Evolutionary conservation across 352 stramenopile species (phyloP), one percentile per base, ranked within the genome.

Genomic region (Phytophthora chlamydospora): DNA sequence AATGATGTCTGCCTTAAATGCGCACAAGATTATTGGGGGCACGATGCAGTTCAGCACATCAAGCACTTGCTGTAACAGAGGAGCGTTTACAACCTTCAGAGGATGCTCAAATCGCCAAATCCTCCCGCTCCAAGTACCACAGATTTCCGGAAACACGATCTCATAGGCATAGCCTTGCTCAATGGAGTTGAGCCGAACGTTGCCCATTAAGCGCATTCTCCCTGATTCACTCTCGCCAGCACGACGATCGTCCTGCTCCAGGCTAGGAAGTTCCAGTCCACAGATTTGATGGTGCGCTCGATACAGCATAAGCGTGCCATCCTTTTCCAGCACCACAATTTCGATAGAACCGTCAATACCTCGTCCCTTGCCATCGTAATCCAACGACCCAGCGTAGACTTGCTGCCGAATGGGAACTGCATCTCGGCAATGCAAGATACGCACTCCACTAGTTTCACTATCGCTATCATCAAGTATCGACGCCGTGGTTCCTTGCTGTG

Each of bases 51-150:
- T 56, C 32, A 88, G 36, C 4, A 80, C 68, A 4, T 35, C 19
- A 39, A 83, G 77, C 14, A 65, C 68, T 57, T 67, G 59, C 27
- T 78, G 48, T 35, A 82, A 42, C 24, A 80, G 59, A 21, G 75
- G 56, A 12, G 58, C 78, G n/a, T 35, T 41, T 11, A 67, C 41
- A 27, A 81, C 39, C 4, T 58, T 67, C 10, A 88, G 38, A 6
- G 78, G 78, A 62, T 88, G 75, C 29, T 78, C 54, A n/a, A 57
- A 85, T 48, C 66, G 56, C 51, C 58, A 76, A 3, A 80, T 66
- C 35, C 66, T 74, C 4, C 58, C 55, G 21, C 62, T 59, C 16
- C 11, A 54, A 17, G 14, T 49, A 56, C 55, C 48, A 50, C 61
- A 41, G 24, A 66, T 17, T 62, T 56, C 31, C 6, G 39, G 35